phyloP scores from a whole-genome alignment of 129 eudicot species.

The Lactuca sativa region DNA sequence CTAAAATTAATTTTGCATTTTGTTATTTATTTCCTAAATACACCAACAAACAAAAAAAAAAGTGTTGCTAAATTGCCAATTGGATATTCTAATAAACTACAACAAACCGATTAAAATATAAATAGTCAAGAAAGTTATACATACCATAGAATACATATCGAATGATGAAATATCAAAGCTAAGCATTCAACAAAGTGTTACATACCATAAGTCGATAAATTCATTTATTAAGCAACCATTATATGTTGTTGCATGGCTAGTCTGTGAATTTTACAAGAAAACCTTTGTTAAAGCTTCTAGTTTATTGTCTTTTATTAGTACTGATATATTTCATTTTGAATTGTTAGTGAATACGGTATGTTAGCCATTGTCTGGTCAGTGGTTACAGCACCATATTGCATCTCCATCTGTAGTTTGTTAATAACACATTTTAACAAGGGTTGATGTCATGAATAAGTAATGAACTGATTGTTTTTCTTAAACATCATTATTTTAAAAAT shows the following conservation, averaged over 20 bases:
- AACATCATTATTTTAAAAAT: too few relatives aligned
- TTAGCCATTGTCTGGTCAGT: constrained; percentile 53
- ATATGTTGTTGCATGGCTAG: constrained; percentile 22
- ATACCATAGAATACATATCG: constrained; percentile 22
- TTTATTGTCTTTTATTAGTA: constrained; percentile 31
- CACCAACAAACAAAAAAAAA: neutral
- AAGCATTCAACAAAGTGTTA: constrained; percentile 25
- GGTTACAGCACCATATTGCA: constrained; percentile 46
- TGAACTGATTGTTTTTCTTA: too few relatives aligned
- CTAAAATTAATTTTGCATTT: too few relatives aligned
- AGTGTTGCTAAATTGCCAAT: too few relatives aligned
- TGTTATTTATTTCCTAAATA: neutral
- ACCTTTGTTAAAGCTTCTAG: constrained; percentile 12
- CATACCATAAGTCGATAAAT: constrained; percentile 19
- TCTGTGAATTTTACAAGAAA: constrained; percentile 25
- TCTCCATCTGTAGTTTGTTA: constrained; percentile 49
- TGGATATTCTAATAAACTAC: neutral
- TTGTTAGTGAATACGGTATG: constrained; percentile 50
- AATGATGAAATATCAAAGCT: constrained; percentile 14
- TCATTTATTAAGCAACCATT: constrained; percentile 34
- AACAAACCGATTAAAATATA: neutral
- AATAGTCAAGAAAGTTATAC: neutral
- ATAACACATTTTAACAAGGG: neutral
- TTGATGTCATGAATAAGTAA: too few relatives aligned
- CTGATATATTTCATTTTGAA: constrained; percentile 66